phyloP scores from a whole-genome alignment of 106 monocot genomes.

The Vanilla planifolia region DNA sequence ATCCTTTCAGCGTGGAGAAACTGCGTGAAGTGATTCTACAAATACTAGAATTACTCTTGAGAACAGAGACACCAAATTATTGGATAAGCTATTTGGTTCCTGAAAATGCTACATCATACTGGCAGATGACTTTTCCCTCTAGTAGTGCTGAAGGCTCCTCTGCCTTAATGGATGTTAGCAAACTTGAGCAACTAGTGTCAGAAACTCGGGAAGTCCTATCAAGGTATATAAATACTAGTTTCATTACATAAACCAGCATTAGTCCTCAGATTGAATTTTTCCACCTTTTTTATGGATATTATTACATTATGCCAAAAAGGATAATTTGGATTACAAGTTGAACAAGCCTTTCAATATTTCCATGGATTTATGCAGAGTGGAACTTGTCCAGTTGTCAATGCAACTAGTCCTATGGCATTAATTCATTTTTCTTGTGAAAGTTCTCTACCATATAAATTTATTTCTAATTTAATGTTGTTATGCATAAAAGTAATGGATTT shows the following conservation, averaged over 20 bases:
- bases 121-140: conserved; percentile 41
- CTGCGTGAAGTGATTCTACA: conserved; percentile 52
- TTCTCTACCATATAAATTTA: no score
- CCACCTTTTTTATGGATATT: not conserved
- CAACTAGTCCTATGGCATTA: no score
- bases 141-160: conserved; percentile 46
- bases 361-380: not conserved
- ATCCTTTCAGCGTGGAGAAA: conserved; percentile 41
- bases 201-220: conserved; percentile 68
- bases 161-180: conserved; percentile 49
- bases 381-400: not conserved
- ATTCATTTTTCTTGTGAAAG: no score
- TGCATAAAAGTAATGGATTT: no score
- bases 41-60: conserved; percentile 68
- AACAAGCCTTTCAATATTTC: not conserved
- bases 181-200: conserved; percentile 75
- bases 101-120: conserved; percentile 54
- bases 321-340: not conserved
- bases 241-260: not conserved
- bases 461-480: no score
- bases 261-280: not conserved
- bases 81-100: conserved; percentile 77
- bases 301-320: not conserved
- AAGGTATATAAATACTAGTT: conserved; percentile 40
- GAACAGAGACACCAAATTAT: conserved; percentile 25